Evolutionary conservation across 2,329 filamentous ascomycete species (phyloP).

Genomic region (Chrysoporthe austroafricana): DNA sequence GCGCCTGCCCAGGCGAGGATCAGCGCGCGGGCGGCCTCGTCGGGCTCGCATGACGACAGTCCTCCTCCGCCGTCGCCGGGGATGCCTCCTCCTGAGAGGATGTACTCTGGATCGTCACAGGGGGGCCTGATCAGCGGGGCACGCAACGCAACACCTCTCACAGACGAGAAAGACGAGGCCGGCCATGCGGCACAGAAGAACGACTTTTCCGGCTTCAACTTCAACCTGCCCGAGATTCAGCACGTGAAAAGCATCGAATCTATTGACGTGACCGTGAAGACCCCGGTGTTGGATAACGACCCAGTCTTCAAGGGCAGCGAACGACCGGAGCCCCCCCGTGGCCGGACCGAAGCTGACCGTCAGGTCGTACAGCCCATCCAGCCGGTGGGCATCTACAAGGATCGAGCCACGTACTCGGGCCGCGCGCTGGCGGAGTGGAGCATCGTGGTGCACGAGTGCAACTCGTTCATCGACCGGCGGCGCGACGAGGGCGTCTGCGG

Average conservation of each 20-base stretch:
- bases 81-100: constrained; percentile 49
- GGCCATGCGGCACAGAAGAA: constrained; percentile 28
- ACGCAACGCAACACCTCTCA: constrained; percentile 49
- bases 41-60: constrained; percentile 40
- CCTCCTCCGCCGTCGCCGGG: constrained; percentile 43
- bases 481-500: constrained; percentile 72
- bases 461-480: constrained; percentile 78
- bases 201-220: constrained; percentile 21
- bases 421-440: constrained; percentile 80
- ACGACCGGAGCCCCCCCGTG: background rate
- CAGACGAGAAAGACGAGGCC: constrained; percentile 26
- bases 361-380: constrained; percentile 47
- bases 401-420: constrained; percentile 65
- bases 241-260: constrained; percentile 27
- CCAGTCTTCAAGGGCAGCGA: constrained; percentile 1
- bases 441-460: constrained; percentile 75
- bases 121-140: constrained; percentile 55
- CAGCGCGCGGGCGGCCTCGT: constrained; percentile 39
- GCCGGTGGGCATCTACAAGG: constrained; percentile 49
- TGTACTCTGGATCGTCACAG: constrained; percentile 50
- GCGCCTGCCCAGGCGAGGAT: constrained; percentile 70
- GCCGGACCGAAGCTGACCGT: constrained; percentile 35
- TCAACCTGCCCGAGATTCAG: constrained; percentile 32
- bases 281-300: constrained; percentile 19
- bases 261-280: constrained; percentile 27